Percentiles rank a stretch among this genome's conserved stretches.
Conservation (phyloP, 768 basidiomycete species). For the Pisolithus orientalis region DNA sequence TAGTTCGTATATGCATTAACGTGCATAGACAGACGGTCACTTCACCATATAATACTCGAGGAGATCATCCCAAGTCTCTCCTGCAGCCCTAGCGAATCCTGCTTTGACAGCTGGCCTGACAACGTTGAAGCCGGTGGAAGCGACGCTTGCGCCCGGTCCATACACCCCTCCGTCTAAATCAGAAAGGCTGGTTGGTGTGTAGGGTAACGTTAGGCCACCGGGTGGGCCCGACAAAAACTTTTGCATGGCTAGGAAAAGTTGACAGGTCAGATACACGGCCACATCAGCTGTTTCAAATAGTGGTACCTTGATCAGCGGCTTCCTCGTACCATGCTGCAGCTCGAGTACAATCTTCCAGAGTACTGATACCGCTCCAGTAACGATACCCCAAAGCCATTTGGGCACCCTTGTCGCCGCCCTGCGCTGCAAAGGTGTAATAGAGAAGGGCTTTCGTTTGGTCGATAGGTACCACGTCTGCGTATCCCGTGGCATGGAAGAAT, state of each 20-base stretch:
- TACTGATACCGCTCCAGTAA: constrained; percentile 94
- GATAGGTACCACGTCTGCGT: constrained; percentile 52
- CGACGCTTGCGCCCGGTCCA: constrained; percentile 90
- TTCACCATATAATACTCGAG: constrained; percentile 85
- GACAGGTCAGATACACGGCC: neutral
- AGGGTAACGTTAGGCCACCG: constrained; percentile 81
- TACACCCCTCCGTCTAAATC: constrained; percentile 92
- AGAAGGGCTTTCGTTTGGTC: constrained; percentile 82
- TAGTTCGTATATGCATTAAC: neutral
- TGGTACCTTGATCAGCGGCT: constrained; percentile 77
- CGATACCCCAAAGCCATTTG: constrained; percentile 93
- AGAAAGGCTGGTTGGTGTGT: constrained; percentile 75
- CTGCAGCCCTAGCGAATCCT: constrained; percentile 73
- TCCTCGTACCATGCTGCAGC: constrained; percentile 87
- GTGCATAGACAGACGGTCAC: neutral
- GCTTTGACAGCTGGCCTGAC: constrained; percentile 78
- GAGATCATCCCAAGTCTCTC: constrained; percentile 92
- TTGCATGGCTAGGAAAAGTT: constrained; percentile 54
- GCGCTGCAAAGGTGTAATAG: constrained; percentile 91
- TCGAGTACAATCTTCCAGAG: constrained; percentile 75
- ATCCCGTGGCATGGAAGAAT: constrained; percentile 88
- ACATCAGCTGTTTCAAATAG: neutral
- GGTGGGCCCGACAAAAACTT: constrained; percentile 83
- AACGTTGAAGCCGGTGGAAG: constrained; percentile 75
- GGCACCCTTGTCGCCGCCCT: constrained; percentile 79